A percentile compares a stretch with the other conserved stretches of the same genome.
These are phyloP conservation scores for Malus asiatica DNA, from an alignment of 306 rosid species.

Conservation along the genomic window DNA sequence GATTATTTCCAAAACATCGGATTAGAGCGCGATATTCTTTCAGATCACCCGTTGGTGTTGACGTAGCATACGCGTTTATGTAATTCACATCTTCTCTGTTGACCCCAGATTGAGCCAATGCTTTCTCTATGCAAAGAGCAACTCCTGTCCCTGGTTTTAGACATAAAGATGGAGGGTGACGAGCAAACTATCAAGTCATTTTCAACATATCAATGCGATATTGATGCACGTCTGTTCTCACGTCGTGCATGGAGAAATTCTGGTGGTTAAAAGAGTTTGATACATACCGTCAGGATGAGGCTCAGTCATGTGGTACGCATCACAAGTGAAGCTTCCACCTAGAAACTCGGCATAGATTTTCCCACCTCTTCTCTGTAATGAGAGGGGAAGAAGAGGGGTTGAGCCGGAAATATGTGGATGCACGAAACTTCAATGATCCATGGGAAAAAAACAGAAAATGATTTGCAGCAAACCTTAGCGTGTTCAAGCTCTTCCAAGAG, in stretches of 20 bases:
- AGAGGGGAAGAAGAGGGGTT: neutral
- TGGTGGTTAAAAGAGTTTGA: too few species aligned
- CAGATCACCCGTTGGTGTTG: slow-evolving; percentile 64
- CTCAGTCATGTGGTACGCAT: slow-evolving; percentile 61
- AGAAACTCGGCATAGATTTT: slow-evolving; percentile 63
- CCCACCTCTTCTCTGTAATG: slow-evolving; percentile 65
- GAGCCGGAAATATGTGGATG: neutral
- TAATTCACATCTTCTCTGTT: slow-evolving; percentile 66
- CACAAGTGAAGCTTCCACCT: slow-evolving; percentile 71
- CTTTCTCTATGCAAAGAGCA: slow-evolving; percentile 69
- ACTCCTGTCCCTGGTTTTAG: slow-evolving; percentile 45
- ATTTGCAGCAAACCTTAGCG: slow-evolving; percentile 49
- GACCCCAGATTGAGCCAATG: slow-evolving; percentile 58
- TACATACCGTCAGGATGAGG: slow-evolving; percentile 64
- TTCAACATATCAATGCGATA: too few species aligned
- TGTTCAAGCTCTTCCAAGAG: slow-evolving; percentile 79
- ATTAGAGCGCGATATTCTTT: slow-evolving; percentile 58
- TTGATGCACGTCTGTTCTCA: too few species aligned
- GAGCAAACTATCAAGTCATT: neutral
- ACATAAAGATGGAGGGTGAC: neutral
- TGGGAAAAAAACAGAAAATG: neutral
- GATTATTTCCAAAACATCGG: slow-evolving; percentile 57
- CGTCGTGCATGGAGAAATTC: too few species aligned
- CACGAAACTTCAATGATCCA: neutral
- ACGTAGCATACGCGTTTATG: slow-evolving; percentile 72